These are phyloP conservation scores for Leccinum truebloodii DNA, from an alignment of 768 basidiomycete genomes.

Conservation along the genomic window DNA sequence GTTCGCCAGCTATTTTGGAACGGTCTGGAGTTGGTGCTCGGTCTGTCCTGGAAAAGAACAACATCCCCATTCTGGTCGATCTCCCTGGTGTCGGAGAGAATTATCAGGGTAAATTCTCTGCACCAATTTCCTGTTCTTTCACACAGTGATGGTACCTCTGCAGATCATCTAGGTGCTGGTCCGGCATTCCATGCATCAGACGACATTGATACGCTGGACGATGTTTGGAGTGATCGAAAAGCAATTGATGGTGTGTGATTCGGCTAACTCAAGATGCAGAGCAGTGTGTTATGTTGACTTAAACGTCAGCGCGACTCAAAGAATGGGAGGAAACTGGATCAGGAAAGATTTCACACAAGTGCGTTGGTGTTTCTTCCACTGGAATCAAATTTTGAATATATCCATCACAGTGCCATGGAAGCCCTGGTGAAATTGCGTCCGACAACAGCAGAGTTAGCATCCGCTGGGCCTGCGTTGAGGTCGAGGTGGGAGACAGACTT, in stretches of 20 bases:
- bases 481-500: conserved; percentile 54
- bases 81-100: conserved; percentile 1
- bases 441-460: conserved; percentile 44
- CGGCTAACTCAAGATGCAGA: conserved; percentile 10
- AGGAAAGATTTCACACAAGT: conserved; percentile 59
- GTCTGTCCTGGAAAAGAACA: conserved; percentile 45
- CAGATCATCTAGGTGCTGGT: conserved; percentile 34
- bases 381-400: not conserved
- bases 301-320: conserved; percentile 23
- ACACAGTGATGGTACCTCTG: not conserved
- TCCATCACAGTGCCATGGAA: conserved; percentile 45
- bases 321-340: conserved; percentile 40
- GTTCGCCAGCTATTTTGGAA: conserved; percentile 56
- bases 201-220: conserved; percentile 49
- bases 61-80: conserved; percentile 39
- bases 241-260: conserved; percentile 40
- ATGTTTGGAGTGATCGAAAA: conserved; percentile 39
- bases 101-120: conserved; percentile 42
- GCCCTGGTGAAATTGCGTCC: conserved; percentile 60
- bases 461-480: conserved; percentile 47
- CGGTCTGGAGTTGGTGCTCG: conserved; percentile 67
- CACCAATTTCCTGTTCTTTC: not conserved
- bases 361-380: conserved; percentile 5
- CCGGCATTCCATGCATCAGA: conserved; percentile 41
- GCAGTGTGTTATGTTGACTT: not conserved